A percentile compares a stretch with the other conserved stretches of the same genome.
These are phyloP conservation scores for Stephanodiscus minutulus DNA, from an alignment of 108 stramenopile species.

Conservation along the genomic window DNA sequence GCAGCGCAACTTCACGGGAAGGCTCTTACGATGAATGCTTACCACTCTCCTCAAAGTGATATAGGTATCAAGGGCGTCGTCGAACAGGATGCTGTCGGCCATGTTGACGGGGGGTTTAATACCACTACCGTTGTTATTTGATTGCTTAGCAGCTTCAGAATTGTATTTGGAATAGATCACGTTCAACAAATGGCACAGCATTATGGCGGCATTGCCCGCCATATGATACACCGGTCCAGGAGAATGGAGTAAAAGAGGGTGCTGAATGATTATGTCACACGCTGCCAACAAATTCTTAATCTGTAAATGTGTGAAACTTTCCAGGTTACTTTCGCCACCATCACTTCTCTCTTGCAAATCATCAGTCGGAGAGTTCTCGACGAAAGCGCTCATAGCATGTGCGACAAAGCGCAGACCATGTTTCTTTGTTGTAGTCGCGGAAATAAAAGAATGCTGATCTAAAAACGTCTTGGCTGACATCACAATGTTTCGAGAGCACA, in stretches of 20 bases:
- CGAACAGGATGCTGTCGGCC: slow-evolving; percentile 80
- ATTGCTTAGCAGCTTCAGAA: slow-evolving; percentile 13
- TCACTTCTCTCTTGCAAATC: not conserved
- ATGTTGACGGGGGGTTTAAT: slow-evolving; percentile 2
- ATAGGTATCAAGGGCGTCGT: slow-evolving; percentile 82
- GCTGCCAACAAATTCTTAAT: slow-evolving; percentile 77
- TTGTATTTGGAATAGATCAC: slow-evolving; percentile 64
- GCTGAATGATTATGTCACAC: slow-evolving; percentile 81
- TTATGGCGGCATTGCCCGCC: slow-evolving; percentile 74
- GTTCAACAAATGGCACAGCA: slow-evolving; percentile 87
- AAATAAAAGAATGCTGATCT: slow-evolving; percentile 60
- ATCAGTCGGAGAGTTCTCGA: slow-evolving; percentile 75
- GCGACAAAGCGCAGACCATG: slow-evolving; percentile 79
- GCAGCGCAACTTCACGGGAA: slow-evolving; percentile 79
- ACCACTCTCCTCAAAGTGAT: slow-evolving; percentile 74
- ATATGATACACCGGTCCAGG: slow-evolving; percentile 89
- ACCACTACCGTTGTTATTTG: not conserved
- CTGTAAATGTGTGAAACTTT: slow-evolving; percentile 81
- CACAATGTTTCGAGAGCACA: slow-evolving; percentile 87
- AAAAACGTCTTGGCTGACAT: slow-evolving; percentile 74
- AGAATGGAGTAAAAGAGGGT: slow-evolving; percentile 76
- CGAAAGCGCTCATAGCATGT: slow-evolving; percentile 83
- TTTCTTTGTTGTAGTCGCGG: slow-evolving; percentile 50
- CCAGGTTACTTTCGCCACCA: slow-evolving; percentile 20
- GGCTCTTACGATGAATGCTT: slow-evolving; percentile 73